Base-by-base conservation (phyloP, 164 flowering plant species). In the Platanus orientalis region DNA sequence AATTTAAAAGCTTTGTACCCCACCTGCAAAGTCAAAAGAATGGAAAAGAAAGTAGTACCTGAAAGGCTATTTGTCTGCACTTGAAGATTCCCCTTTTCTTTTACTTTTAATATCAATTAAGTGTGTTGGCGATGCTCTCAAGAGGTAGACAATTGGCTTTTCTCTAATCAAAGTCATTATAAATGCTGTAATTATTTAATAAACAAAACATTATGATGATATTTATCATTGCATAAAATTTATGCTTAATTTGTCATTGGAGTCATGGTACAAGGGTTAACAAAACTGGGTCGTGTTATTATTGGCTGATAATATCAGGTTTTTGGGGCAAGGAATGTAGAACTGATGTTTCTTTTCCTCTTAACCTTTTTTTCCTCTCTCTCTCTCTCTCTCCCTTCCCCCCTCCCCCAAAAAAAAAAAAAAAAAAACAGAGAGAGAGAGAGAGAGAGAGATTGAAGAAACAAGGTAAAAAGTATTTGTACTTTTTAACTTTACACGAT, bases 1-100 rank as follows among this genome's bases (percentile, higher is more conserved):
- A 69, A 73, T 78, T 80, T 78, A 75, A 62, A 80, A 75, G 1
- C 12, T 66, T 68, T 48, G 71, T 61, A 58, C 69, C 74, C 82
- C 80, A 76, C 82, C 70, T 53, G 6, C 1, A 21, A 59, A 65
- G 57, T 62, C 19, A 29, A 63, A 62, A 61, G 17, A 60, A 63
- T 34, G 57, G 58, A 42, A 66, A 20, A 42, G 32, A 63, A n/a
- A 27, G 47, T 57, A 54, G 54, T 47, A 62, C 71, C 63, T 61
- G 61, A 57, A 72, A 60, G 58, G 54, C 62, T 60, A 25, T 32
- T 68, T 71, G 65, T 63, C 67, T 54, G 64, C 63, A 63, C 57
- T 57, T 64, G 28, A 61, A 68, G 57, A 58, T 64, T 62, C 74
- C 26, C 58, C 49, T 2, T 10, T 39, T 16, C 12, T 27, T 62